A percentile compares a stretch with the other conserved stretches of the same genome.
These are phyloP conservation scores for Pseudogymnoascus sp. DNA, from an alignment of 2,329 filamentous ascomycete species.

Conservation along the genomic window DNA sequence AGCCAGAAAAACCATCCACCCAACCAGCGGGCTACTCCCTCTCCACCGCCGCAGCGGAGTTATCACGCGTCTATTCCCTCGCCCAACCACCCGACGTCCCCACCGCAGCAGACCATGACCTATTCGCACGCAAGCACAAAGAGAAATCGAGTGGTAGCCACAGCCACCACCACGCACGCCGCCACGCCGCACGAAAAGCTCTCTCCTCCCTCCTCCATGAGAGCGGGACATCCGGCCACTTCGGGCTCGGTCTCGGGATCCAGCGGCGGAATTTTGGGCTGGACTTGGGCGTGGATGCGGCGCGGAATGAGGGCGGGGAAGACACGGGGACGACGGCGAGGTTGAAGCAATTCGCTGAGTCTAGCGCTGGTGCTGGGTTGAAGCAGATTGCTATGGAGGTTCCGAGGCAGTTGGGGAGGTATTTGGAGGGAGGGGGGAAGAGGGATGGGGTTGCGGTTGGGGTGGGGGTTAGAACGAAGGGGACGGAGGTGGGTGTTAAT, in stretches of 20 bases:
- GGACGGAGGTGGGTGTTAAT: neutral
- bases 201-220: neutral
- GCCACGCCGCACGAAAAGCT: neutral
- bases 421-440: neutral
- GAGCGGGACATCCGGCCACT: neutral
- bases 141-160: neutral
- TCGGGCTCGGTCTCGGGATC: neutral
- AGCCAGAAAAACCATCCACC: neutral
- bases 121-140: no score
- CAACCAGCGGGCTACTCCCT: neutral
- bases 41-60: neutral
- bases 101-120: neutral
- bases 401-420: neutral
- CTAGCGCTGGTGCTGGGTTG: neutral
- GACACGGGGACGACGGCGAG: neutral
- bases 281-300: neutral
- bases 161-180: neutral
- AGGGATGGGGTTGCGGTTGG: neutral
- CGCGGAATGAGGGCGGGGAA: neutral
- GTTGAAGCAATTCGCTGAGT: neutral
- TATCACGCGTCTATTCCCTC: neutral
- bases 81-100: neutral
- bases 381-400: neutral
- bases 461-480: neutral
- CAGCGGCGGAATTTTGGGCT: neutral